Conservation (phyloP, 495 filamentous ascomycete genomes). For the Aspergillus leporis region DNA sequence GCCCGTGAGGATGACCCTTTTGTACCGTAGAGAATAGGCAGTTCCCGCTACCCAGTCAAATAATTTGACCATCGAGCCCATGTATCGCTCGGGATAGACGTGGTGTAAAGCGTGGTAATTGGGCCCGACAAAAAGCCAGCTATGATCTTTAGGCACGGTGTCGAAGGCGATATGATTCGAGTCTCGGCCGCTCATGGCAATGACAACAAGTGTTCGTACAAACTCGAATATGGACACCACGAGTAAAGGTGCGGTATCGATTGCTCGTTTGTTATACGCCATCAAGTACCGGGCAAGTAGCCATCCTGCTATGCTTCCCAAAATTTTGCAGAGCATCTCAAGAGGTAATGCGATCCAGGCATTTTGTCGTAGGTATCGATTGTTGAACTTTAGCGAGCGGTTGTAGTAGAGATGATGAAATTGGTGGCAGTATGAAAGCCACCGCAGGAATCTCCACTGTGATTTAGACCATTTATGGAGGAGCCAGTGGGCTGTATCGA, state of each 20-base stretch:
- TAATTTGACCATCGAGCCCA: constrained; percentile 22
- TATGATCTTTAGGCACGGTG: constrained; percentile 17
- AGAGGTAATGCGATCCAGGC: constrained; percentile 19
- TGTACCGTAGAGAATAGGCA: constrained; percentile 19
- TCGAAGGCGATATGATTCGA: constrained; percentile 22
- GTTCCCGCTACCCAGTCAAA: constrained; percentile 27
- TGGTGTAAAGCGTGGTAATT: constrained; percentile 26
- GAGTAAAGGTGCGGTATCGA: background rate
- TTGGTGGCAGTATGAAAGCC: constrained; percentile 20
- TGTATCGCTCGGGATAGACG: constrained; percentile 25
- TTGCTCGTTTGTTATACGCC: background rate
- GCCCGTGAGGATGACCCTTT: constrained; percentile 19
- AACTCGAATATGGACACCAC: constrained; percentile 4
- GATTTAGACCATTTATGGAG: constrained; percentile 22
- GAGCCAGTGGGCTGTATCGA: constrained; percentile 20
- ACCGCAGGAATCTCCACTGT: constrained; percentile 15
- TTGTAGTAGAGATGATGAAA: constrained; percentile 28
- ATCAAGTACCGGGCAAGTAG: background rate
- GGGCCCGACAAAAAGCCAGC: constrained; percentile 22
- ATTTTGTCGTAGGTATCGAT: constrained; percentile 17
- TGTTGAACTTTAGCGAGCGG: constrained; percentile 21
- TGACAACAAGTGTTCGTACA: constrained; percentile 11
- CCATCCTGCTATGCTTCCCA: constrained; percentile 17
- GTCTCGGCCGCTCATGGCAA: constrained; percentile 16
- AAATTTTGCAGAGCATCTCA: constrained; percentile 15